A percentile compares a stretch with the other conserved stretches of the same genome.
Conservation (phyloP, 169 alveolate genomes). For the Plasmodium coatneyi region DNA sequence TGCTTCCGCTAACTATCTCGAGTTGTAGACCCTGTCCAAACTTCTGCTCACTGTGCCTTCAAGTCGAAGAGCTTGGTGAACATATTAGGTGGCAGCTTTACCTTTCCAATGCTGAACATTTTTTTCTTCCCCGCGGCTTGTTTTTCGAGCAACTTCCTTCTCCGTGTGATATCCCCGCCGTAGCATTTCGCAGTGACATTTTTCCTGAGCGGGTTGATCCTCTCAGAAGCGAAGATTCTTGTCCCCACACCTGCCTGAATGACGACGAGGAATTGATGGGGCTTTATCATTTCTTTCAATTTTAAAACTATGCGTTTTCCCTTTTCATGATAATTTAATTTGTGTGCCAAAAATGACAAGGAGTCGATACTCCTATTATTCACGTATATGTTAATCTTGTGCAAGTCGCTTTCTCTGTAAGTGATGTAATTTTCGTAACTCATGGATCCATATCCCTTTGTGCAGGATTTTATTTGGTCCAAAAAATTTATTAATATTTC, state of each 20-base stretch:
- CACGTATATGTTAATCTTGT: conserved; percentile 84
- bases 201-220: conserved; percentile 90
- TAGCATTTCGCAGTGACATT: conserved; percentile 94
- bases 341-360: conserved; percentile 87
- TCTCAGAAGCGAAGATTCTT: conserved; percentile 91
- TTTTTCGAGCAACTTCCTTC: conserved; percentile 92
- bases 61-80: conserved; percentile 56
- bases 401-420: conserved; percentile 85
- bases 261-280: conserved; percentile 90
- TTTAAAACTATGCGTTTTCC: conserved; percentile 81
- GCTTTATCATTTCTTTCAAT: conserved; percentile 89
- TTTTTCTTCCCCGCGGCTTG: conserved; percentile 91
- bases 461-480: conserved; percentile 90
- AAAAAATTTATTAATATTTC: conserved; percentile 94
- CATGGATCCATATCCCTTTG: conserved; percentile 92
- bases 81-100: conserved; percentile 66
- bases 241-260: conserved; percentile 92
- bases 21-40: background rate
- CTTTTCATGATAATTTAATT: conserved; percentile 83
- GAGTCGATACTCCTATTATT: conserved; percentile 92
- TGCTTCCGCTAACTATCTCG: background rate
- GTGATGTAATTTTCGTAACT: conserved; percentile 88
- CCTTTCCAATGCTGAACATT: conserved; percentile 85
- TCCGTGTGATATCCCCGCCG: conserved; percentile 96
- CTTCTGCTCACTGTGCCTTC: background rate